Evolutionary conservation across 495 filamentous ascomycete species (phyloP), one percentile per base, ranked within the genome.

Genomic region (Penicillium turbatum): DNA sequence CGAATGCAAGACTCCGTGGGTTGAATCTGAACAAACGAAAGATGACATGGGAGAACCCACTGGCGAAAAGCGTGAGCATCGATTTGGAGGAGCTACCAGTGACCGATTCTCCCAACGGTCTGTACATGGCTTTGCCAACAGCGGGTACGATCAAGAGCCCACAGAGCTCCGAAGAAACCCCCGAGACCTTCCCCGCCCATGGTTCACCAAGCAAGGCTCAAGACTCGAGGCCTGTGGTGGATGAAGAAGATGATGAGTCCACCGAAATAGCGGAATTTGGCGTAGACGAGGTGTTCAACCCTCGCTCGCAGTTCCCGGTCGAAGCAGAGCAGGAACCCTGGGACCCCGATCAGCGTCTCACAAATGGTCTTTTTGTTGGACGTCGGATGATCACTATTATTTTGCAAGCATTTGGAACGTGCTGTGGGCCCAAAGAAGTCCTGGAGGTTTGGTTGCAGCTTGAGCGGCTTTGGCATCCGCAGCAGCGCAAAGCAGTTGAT

Each of bases 1-100:
- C 75, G 1, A 80, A 84, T 34, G 70, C 72, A 54, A 78, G 77
- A 67, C 75, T 81, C 10, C 47, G 60, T 26, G 63, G 60, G 12
- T 50, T 60, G 0, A 53, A 58, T 26, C 26, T 44, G 3, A 57
- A 59, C 36, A 46, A 55, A 7, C 41, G 24, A n/a, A 61, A 57
- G 24, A 56, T 63, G 38, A 42, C 40, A 7, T 76, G 72, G 67
- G 47, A 73, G 74, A 77, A 75, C 29, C 71, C 73, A 6, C 51
- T 76, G 19, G 50, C 40, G 32, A 54, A 39, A 17, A 44, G 46
- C 24, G 46, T 57, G 9, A 42, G 21, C 10, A 34, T 36, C 11
- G 53, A 54, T 19, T 29, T 57, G 4, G 32, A 40, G 16, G 52
- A 55, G 43, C 24, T 44, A 2, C 41, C 56, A 21, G 43, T 52